Evolutionary conservation across 139 green algal species (phyloP).

Genomic region (Haematococcus lacustris): DNA sequence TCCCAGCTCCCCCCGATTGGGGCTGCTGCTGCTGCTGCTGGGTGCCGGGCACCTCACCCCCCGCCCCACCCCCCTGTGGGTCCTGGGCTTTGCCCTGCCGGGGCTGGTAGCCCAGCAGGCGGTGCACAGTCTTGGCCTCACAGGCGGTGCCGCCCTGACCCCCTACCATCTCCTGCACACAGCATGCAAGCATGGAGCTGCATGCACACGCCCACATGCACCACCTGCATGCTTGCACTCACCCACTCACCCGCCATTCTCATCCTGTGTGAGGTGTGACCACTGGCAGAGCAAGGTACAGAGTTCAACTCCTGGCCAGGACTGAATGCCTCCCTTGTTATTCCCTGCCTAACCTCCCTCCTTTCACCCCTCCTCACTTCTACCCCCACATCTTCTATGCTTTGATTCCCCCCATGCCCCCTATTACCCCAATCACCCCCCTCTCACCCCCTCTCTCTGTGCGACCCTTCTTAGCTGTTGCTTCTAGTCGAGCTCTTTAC

Average conservation of each 20-base stretch:
- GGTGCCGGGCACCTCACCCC: conserved; percentile 8
- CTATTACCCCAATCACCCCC: too few species aligned
- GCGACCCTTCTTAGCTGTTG: too few species aligned
- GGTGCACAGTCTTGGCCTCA: conserved; percentile 54
- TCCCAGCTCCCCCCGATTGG: background rate
- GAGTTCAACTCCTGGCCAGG: too few species aligned
- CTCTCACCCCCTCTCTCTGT: background rate
- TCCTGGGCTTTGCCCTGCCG: conserved; percentile 6
- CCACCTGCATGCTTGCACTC: background rate
- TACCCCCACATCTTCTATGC: background rate
- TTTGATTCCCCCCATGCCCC: background rate
- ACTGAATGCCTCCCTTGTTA: too few species aligned
- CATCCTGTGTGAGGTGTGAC: background rate
- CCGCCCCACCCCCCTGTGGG: background rate
- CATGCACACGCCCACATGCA: background rate
- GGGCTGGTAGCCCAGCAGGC: conserved; percentile 52
- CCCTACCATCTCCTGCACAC: conserved; percentile 48
- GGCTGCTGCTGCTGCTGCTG: conserved; percentile 4
- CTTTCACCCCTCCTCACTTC: background rate
- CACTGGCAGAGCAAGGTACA: background rate
- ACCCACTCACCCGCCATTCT: background rate
- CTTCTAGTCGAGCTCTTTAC: too few species aligned
- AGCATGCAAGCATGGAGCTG: background rate
- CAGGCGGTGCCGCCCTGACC: conserved; percentile 7
- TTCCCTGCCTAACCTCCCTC: background rate